Evolutionary conservation across 2,329 filamentous ascomycete species (phyloP).

Genomic region (Xenosphaeropsis pyriputrescens): DNA sequence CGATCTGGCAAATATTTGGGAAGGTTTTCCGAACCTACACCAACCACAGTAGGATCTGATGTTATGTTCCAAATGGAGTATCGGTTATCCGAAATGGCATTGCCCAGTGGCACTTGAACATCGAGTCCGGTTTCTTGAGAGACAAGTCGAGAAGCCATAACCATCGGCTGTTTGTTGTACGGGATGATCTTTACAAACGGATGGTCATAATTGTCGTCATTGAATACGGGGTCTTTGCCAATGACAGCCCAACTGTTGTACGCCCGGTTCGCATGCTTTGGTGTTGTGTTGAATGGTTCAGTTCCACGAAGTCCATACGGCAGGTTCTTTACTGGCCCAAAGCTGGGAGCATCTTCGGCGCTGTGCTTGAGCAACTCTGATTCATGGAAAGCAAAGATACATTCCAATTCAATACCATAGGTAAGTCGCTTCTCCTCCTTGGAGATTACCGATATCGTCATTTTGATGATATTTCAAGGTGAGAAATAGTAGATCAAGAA

Average conservation of each 20-base stretch:
- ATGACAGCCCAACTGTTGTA: neutral
- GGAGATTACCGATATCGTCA: neutral
- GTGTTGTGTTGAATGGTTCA: neutral
- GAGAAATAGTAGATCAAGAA: too few species aligned
- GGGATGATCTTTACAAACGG: neutral
- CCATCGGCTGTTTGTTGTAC: neutral
- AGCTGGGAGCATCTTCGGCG: neutral
- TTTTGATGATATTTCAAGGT: too few species aligned
- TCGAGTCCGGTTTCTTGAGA: neutral
- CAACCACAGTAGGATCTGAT: neutral
- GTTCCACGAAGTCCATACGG: neutral
- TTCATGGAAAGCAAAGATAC: neutral
- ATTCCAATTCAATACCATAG: constrained; percentile 1
- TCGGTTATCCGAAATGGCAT: neutral
- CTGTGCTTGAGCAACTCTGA: neutral
- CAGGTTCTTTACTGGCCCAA: neutral
- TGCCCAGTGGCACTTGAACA: neutral
- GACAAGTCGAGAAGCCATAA: too few species aligned
- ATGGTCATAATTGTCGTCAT: too few species aligned
- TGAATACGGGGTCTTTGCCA: neutral
- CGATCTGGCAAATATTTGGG: neutral
- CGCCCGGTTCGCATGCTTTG: neutral
- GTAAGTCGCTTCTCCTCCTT: neutral
- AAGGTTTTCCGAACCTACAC: neutral
- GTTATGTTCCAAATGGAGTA: constrained; percentile 1